Conservation (phyloP, 106 monocot species). For the Alisma plantagoaquatica region DNA sequence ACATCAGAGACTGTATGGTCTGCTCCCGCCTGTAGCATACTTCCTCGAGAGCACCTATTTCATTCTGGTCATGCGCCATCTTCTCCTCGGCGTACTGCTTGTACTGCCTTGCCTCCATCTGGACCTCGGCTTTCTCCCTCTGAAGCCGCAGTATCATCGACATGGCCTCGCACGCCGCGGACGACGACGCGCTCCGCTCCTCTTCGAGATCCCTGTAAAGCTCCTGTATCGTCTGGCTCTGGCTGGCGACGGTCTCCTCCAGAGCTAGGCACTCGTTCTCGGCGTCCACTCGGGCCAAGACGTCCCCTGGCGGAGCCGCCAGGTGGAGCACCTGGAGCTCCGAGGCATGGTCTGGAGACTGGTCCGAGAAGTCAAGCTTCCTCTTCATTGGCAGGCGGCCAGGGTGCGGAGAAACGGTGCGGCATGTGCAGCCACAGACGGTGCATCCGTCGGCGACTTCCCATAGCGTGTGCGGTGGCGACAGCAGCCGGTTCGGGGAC, state of each 20-base stretch:
- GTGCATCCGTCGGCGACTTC: neutral
- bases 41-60: conserved; percentile 37
- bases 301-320: neutral
- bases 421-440: conserved; percentile 7
- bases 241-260: conserved; percentile 25
- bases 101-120: conserved; percentile 48
- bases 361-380: conserved; percentile 11
- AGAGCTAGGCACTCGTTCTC: conserved; percentile 30
- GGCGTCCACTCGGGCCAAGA: conserved; percentile 19
- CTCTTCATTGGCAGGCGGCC: conserved; percentile 26
- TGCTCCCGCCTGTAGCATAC: conserved; percentile 29
- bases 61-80: conserved; percentile 41
- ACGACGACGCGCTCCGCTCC: conserved; percentile 33
- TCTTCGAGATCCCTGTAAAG: conserved; percentile 40
- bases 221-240: conserved; percentile 24
- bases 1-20: conserved; percentile 23
- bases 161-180: conserved; percentile 46
- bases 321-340: neutral
- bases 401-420: neutral
- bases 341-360: neutral
- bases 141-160: conserved; percentile 52
- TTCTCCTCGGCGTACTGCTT: conserved; percentile 42
- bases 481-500: too few species aligned
- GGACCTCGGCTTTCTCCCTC: conserved; percentile 50
- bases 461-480: neutral